These are phyloP conservation scores for bread wheat (Triticum aestivum) DNA, from an alignment of 176 grass and related monocot genomes.

Conservation along the genomic window IWGSC_CS_RefSeq_v2.1 NC_057798.1:563232115-563232614, in stretches of 20 bases:
- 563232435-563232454: constrained; percentile 65
- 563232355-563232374: neutral
- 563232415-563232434: constrained; percentile 60
- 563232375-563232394: constrained; percentile 44
- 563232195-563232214: constrained; percentile 65
- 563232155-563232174: constrained; percentile 52
- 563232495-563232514: neutral
- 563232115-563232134: constrained; percentile 58
- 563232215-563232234: constrained; percentile 60
- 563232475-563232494: neutral
- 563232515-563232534: neutral
- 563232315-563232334: neutral
- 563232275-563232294: constrained; percentile 74
- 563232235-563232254: constrained; percentile 80
- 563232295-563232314: neutral
- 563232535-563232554: constrained; percentile 14
- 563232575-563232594: constrained; percentile 42
- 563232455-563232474: constrained; percentile 50
- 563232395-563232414: constrained; percentile 63
- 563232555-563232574: constrained; percentile 55
- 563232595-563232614: constrained; percentile 51
- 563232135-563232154: constrained; percentile 56
- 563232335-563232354: neutral
- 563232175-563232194: constrained; percentile 69
- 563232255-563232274: constrained; percentile 70